Percentiles rank a stretch among this genome's conserved stretches.
Evolutionary conservation across 2,329 filamentous ascomycete genomes (phyloP).

Genomic region (Fusarium poae): DNA sequence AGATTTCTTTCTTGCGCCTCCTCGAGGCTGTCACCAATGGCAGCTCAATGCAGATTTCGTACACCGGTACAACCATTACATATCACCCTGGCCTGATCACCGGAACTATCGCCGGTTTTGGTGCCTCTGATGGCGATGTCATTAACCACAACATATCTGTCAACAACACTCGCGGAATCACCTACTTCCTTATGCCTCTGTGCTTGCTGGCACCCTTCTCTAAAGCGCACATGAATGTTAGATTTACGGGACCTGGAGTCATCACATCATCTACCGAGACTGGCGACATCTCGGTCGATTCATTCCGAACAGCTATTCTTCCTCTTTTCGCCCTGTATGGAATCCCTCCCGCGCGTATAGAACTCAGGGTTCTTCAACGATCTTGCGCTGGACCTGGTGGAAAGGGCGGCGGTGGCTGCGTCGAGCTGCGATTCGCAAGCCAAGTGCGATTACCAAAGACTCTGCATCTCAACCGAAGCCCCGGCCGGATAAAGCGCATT

Average conservation of each 20-base stretch:
- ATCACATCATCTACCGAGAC: slow-evolving; percentile 87
- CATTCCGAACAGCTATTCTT: slow-evolving; percentile 90
- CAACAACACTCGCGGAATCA: slow-evolving; percentile 82
- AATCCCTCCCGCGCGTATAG: slow-evolving; percentile 82
- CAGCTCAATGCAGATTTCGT: slow-evolving; percentile 93
- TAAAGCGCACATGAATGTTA: slow-evolving; percentile 89
- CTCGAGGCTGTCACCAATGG: slow-evolving; percentile 97
- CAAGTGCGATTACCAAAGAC: slow-evolving; percentile 96
- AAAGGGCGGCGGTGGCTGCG: slow-evolving; percentile 85
- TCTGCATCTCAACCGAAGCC: slow-evolving; percentile 83
- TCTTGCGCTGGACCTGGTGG: slow-evolving; percentile 83
- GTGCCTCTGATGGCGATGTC: slow-evolving; percentile 77
- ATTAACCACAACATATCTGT: slow-evolving; percentile 85
- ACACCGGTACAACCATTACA: slow-evolving; percentile 92
- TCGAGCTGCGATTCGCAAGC: slow-evolving; percentile 93
- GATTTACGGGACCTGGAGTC: slow-evolving; percentile 90
- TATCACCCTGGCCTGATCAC: slow-evolving; percentile 95
- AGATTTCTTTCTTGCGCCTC: slow-evolving; percentile 94
- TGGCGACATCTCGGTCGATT: slow-evolving; percentile 92
- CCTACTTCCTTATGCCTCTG: slow-evolving; percentile 91
- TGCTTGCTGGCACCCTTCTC: slow-evolving; percentile 94
- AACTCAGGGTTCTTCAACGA: slow-evolving; percentile 83
- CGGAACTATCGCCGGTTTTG: slow-evolving; percentile 81
- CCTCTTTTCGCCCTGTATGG: slow-evolving; percentile 92
- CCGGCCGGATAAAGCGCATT: slow-evolving; percentile 88